A percentile compares a stretch with the other conserved stretches of the same genome.
phyloP scores from a whole-genome alignment of 768 basidiomycete genomes.

The Hygrocybe punicea region DNA sequence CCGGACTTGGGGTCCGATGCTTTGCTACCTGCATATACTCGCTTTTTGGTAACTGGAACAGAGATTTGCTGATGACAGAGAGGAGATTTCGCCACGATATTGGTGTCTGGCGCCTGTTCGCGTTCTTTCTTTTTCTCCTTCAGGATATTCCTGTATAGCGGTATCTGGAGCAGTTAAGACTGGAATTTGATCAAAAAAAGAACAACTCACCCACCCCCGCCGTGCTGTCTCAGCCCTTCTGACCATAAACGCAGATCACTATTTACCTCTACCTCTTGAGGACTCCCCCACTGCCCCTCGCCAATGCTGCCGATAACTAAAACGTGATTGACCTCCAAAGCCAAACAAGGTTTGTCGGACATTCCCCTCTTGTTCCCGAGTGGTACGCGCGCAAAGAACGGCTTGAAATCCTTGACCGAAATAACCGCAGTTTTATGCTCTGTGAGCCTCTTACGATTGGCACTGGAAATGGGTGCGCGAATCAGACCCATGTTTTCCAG shows the following conservation, averaged over 20 bases:
- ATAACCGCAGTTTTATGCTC: conserved; percentile 47
- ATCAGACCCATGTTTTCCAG: not conserved
- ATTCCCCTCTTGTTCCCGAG: conserved; percentile 38
- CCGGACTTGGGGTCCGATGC: not conserved
- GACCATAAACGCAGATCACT: conserved; percentile 49
- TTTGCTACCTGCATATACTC: not conserved
- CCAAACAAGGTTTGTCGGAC: conserved; percentile 41
- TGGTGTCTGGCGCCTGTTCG: conserved; percentile 8
- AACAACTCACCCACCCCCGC: conserved; percentile 57
- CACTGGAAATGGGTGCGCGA: conserved; percentile 15
- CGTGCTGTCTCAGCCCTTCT: conserved; percentile 50
- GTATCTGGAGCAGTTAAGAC: conserved; percentile 2
- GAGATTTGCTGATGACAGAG: not conserved
- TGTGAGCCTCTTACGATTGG: conserved; percentile 37
- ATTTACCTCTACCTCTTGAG: conserved; percentile 44
- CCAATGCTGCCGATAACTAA: conserved; percentile 41
- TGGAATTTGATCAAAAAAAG: not conserved
- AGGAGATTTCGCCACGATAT: not conserved
- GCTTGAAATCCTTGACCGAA: conserved; percentile 47
- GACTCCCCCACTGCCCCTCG: conserved; percentile 50
- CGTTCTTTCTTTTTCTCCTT: conserved; percentile 43
- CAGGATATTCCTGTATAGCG: conserved; percentile 37
- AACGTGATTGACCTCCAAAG: conserved; percentile 51
- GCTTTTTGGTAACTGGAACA: not conserved
- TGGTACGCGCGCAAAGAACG: conserved; percentile 54